Base-by-base conservation (phyloP, 2,329 filamentous ascomycete genomes). In the Fusarium xylarioides region DNA sequence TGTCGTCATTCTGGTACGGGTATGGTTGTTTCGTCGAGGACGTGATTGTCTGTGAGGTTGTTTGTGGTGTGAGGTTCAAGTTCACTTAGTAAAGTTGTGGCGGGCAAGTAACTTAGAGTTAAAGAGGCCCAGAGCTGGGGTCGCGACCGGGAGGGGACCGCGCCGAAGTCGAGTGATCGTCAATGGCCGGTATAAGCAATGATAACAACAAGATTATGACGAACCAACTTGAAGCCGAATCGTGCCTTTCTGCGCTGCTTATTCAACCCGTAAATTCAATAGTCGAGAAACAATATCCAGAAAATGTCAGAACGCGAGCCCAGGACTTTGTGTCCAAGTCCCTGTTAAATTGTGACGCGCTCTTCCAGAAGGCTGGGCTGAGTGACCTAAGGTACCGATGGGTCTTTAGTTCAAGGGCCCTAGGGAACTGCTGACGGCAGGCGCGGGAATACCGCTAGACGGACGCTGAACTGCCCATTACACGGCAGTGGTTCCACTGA, bases 1-100 rank as follows among this genome's bases (percentile, higher is more conserved):
- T 57, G 43, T 68, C 68, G 57, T 76, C 76, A 77, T 77, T 56
- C 66, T 77, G 74, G 56, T 62, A 47, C 34, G 46, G 40, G 14
- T 52, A 37, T 23, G 34, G 23, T 49, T 18, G 30, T 37, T 35
- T 47, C 34, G 50, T 49, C 32, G 42, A 49, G 34, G 50, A 55
- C 40, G 65, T 50, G 38, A 40, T 16, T 40, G 35, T 54, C 30
- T 49, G 47, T 11, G 34, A 56, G 55, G 30, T 58, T 42, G 32
- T 57, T 52, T 66, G 54, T 70, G 71, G 71, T 70, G 71, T 73
- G 71, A 72, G 71, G 68, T 74, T 49, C 38, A 61, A 60, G 60
- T 65, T 71, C 38, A 70, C 52, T 47, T 53, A 63, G 67, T 47
- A 68, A 74, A 68, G 71, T 46, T 74, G 71, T 53, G 35, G 63